Conservation (phyloP, 305 asterid species). For the Petunia hybrid region DNA sequence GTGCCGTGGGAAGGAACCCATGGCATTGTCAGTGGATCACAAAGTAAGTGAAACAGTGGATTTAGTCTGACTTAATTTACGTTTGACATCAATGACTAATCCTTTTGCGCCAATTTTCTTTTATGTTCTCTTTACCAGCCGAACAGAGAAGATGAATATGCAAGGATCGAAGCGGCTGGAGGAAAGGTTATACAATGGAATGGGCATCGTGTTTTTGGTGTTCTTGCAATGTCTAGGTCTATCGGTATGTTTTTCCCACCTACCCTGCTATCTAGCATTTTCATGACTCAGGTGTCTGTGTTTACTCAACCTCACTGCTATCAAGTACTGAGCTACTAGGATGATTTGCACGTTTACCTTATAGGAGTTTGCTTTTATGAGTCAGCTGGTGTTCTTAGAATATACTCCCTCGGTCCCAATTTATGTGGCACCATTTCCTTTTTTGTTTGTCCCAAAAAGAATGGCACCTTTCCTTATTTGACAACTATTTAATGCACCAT, state of each 20-base stretch:
- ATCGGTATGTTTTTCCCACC: conserved; percentile 67
- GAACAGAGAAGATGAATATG: conserved; percentile 89
- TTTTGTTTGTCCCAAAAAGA: too few species aligned
- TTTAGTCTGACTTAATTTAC: not conserved
- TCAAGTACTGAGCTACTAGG: conserved; percentile 2
- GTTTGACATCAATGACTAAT: not conserved
- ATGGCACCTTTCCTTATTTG: too few species aligned
- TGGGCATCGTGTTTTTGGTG: conserved; percentile 96
- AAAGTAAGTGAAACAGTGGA: conserved; percentile 57
- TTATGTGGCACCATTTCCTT: too few species aligned
- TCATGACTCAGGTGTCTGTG: not conserved
- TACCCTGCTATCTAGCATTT: conserved; percentile 21
- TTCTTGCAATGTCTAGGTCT: conserved; percentile 98
- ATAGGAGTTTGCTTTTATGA: conserved; percentile 12
- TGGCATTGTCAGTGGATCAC: conserved; percentile 84
- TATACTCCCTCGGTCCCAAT: too few species aligned
- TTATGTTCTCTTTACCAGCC: conserved; percentile 57
- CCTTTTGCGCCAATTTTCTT: not conserved
- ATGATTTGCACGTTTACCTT: not conserved
- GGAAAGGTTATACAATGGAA: conserved; percentile 99
- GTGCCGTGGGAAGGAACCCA: conserved; percentile 83
- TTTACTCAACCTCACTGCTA: not conserved
- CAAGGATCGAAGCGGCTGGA: conserved; percentile 93
- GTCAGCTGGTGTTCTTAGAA: conserved; percentile 8
- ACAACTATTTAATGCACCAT: too few species aligned